These are phyloP conservation scores for Paraleonurus japonicus DNA, from an alignment of 257 asterid genomes.

Conservation along the genomic window DNA sequence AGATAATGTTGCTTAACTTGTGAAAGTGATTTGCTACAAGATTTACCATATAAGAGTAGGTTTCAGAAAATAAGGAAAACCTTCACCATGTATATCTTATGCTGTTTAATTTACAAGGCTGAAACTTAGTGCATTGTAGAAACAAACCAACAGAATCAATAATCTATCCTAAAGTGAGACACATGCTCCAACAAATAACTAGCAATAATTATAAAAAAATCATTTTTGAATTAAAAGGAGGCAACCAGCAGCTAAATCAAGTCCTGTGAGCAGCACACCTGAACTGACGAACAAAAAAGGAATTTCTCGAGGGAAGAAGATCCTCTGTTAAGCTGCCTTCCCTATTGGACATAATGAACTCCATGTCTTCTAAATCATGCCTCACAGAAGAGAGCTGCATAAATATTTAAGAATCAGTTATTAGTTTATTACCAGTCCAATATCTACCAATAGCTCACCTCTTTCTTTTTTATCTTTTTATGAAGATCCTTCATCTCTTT, in stretches of 20 bases:
- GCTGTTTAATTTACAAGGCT: neutral
- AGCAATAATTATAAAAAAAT: neutral
- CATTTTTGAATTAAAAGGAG: neutral
- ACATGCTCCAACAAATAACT: neutral
- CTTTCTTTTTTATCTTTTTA: neutral
- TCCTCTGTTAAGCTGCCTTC: conserved; percentile 79
- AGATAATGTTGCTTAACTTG: conserved; percentile 7
- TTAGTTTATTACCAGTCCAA: conserved; percentile 5
- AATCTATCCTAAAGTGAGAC: neutral
- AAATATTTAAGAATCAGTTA: conserved; percentile 24
- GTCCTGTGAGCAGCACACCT: conserved; percentile 39
- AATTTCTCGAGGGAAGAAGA: conserved; percentile 80
- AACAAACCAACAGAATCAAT: neutral
- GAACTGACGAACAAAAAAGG: conserved; percentile 70
- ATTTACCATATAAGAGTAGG: neutral
- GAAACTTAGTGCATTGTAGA: conserved; percentile 8
- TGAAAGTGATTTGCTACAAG: neutral
- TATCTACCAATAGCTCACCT: conserved; percentile 8
- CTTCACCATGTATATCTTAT: neutral
- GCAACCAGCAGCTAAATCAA: neutral
- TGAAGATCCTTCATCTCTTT: conserved; percentile 7
- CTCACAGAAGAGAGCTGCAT: conserved; percentile 69
- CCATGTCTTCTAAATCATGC: conserved; percentile 86
- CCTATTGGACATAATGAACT: conserved; percentile 72
- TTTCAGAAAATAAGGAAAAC: neutral